Percentiles rank a stretch among this genome's conserved stretches.
Evolutionary conservation across 192 early-diverging fungal genomes (phyloP).

Genomic region (Mortierella claussenii): DNA sequence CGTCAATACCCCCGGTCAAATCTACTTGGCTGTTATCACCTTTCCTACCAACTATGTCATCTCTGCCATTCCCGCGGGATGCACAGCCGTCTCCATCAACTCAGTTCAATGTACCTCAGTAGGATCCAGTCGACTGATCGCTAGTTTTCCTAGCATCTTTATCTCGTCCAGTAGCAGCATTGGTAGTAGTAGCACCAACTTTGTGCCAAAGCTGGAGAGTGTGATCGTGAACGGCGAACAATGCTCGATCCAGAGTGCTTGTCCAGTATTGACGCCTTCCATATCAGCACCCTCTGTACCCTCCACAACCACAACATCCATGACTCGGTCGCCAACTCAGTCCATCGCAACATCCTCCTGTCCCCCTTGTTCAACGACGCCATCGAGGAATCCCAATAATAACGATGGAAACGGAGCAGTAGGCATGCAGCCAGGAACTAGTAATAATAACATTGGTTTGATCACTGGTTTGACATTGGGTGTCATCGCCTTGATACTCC

Average conservation of each 20-base stretch:
- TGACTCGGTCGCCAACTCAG: neutral
- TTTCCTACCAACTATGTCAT: slow-evolving; percentile 30
- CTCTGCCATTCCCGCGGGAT: slow-evolving; percentile 13
- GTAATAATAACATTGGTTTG: no score
- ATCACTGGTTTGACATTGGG: no score
- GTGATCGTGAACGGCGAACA: slow-evolving; percentile 22
- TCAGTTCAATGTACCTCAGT: slow-evolving; percentile 15
- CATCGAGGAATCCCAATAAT: no score
- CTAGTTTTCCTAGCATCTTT: slow-evolving; percentile 10
- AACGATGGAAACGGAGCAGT: no score
- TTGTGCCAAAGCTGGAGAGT: neutral
- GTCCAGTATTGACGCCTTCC: slow-evolving; percentile 1
- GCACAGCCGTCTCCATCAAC: slow-evolving; percentile 1
- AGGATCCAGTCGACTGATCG: neutral
- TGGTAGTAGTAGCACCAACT: neutral
- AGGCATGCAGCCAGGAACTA: no score
- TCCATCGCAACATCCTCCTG: neutral
- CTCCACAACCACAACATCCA: neutral
- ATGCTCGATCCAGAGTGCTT: neutral
- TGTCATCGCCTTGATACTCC: no score
- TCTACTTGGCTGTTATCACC: slow-evolving; percentile 1
- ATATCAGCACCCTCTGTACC: neutral
- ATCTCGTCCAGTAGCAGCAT: neutral
- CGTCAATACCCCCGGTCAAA: neutral
- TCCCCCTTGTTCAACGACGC: no score